Base-by-base conservation (phyloP, 371 early-diverging fungal species). In the Dentiscutata heterogama region DNA sequence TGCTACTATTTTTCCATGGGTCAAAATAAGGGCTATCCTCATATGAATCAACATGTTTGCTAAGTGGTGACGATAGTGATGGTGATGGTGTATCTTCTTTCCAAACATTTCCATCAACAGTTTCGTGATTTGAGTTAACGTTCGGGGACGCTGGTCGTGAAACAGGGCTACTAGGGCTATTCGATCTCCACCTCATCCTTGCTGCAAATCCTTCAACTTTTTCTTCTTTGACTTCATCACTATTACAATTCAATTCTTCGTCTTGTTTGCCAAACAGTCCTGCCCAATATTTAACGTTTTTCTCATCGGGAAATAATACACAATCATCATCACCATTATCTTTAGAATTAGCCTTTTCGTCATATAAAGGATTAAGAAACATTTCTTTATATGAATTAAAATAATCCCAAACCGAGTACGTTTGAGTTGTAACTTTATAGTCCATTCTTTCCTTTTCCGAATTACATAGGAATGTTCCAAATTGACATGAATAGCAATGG, bases 401-500 rank as follows among this genome's bases (percentile, higher is more conserved):
- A 85, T 94, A 92, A 80, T 95, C 92, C 97, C 97, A 98, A 25
- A 97, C 86, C 20, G 94, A 94, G 71, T 86, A 87, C 0, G 97
- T 95, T 71, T 84, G 87, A 13, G 83, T 80, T 39, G 68, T 29
- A 63, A 82, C 76, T 27, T 80, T 81, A 67, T 83, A 31, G 46
- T 50, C 29, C 72, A 85, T 83, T 61, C 88, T 86, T 83, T 99
- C 98, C 31, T 88, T 85, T 84, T 96, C 95, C 80, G 92, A 93
- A 87, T 99, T 98, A 87, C 94, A 96, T 81, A 98, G 68, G 81
- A 99, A 98, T 14, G 94, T 96, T 22, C 98, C 98, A 88, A 95
- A 98, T 84, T 96, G 96, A 84, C 97, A 97, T 51, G 95, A 91
- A 83, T 96, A 96, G 39, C 94, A 88, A 84, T 96, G 95, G 84